These are phyloP conservation scores for Fusarium pseudograminearum DNA, from an alignment of 2,329 filamentous ascomycete species.

Conservation along the genomic window DNA sequence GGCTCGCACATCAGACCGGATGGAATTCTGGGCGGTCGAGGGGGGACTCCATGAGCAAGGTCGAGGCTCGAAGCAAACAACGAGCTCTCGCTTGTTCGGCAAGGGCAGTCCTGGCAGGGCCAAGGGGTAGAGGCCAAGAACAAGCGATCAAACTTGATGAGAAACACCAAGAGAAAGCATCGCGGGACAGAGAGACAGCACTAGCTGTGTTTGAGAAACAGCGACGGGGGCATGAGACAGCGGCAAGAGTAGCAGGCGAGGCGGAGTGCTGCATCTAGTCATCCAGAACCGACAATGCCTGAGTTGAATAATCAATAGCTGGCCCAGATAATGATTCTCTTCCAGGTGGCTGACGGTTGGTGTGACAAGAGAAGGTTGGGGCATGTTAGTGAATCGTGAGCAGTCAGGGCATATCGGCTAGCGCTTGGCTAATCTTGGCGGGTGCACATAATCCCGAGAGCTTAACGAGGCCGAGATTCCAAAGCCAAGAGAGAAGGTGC, in stretches of 20 bases:
- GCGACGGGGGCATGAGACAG: slow-evolving; percentile 40
- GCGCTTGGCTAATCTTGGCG: slow-evolving; percentile 40
- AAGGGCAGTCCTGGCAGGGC: not conserved
- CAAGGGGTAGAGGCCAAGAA: slow-evolving; percentile 13
- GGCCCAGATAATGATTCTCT: slow-evolving; percentile 25
- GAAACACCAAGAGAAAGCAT: slow-evolving; percentile 37
- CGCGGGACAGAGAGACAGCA: slow-evolving; percentile 25
- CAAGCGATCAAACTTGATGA: slow-evolving; percentile 44
- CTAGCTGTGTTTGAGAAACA: slow-evolving; percentile 36
- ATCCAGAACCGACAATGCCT: not conserved
- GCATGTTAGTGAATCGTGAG: slow-evolving; percentile 31
- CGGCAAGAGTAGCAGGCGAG: slow-evolving; percentile 18
- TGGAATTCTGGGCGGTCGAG: slow-evolving; percentile 45
- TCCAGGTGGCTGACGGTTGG: slow-evolving; percentile 22
- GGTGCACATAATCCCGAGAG: slow-evolving; percentile 22
- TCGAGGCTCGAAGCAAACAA: slow-evolving; percentile 23
- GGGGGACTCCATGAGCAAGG: slow-evolving; percentile 36
- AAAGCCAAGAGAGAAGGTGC: slow-evolving; percentile 6
- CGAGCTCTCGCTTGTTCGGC: slow-evolving; percentile 5
- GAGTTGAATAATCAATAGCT: slow-evolving; percentile 10
- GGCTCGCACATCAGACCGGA: slow-evolving; percentile 50
- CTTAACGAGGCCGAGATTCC: not conserved
- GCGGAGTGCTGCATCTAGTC: slow-evolving; percentile 4
- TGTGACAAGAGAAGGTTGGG: slow-evolving; percentile 32
- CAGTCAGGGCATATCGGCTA: slow-evolving; percentile 13